Percentiles rank a stretch among this genome's conserved stretches.
These are phyloP conservation scores for Colletotrichum godetiae DNA, from an alignment of 2,329 filamentous ascomycete genomes.

Conservation along the genomic window DNA sequence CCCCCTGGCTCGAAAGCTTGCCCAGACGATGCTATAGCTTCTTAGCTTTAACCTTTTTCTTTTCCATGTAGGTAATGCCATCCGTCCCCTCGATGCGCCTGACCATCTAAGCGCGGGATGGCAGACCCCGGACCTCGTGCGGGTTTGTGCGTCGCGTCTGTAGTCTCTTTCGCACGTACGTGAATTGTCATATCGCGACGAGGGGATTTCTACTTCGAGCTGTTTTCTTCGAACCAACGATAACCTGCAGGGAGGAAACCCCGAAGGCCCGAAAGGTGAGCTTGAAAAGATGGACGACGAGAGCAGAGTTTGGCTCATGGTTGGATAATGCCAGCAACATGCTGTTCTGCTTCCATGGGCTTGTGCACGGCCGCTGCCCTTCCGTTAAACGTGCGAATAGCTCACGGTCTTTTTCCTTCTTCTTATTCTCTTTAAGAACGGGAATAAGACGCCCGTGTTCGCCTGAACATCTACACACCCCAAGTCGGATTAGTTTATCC, in stretches of 20 bases:
- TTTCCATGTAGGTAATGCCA: not conserved
- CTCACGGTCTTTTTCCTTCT: too few relatives aligned
- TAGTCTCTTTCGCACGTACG: not conserved
- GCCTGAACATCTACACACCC: not conserved
- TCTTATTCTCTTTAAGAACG: not conserved
- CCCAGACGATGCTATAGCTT: not conserved
- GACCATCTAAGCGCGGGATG: not conserved
- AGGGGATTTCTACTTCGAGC: not conserved
- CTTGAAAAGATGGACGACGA: not conserved
- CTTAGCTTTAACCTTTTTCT: not conserved
- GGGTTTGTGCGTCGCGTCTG: not conserved
- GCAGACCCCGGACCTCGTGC: not conserved
- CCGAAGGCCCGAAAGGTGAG: not conserved
- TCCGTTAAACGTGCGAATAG: too few relatives aligned
- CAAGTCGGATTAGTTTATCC: not conserved
- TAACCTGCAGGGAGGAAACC: not conserved
- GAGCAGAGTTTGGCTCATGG: not conserved
- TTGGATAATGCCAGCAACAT: not conserved
- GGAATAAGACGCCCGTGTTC: not conserved
- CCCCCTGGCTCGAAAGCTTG: not conserved
- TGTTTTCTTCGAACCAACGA: not conserved
- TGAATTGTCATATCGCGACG: not conserved
- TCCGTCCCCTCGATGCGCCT: not conserved
- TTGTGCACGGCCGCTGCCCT: not conserved
- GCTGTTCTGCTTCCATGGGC: not conserved